phyloP scores from a whole-genome alignment of 2,329 filamentous ascomycete genomes.

The Fusarium pseudograminearum region DNA sequence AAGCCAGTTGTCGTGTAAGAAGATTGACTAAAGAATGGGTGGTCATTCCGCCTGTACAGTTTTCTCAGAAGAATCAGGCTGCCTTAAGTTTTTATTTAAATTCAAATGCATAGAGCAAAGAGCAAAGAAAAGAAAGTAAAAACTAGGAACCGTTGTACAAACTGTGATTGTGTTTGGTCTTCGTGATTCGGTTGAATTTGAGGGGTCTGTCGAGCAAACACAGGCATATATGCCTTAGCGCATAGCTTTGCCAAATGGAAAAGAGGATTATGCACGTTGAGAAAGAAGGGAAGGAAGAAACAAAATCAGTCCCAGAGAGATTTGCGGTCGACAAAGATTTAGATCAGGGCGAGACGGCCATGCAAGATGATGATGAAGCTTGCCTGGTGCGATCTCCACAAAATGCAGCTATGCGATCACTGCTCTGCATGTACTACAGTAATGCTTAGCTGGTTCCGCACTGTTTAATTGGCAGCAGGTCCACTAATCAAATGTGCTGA shows the following conservation, averaged over 20 bases:
- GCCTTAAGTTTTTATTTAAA: background rate
- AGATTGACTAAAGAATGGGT: conserved; percentile 10
- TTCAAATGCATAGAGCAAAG: background rate
- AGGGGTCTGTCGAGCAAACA: conserved; percentile 17
- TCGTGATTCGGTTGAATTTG: conserved; percentile 21
- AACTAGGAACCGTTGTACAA: conserved; percentile 2
- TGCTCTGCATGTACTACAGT: conserved; percentile 17
- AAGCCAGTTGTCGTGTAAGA: conserved; percentile 14
- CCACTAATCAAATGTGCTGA: background rate
- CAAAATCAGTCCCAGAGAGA: background rate
- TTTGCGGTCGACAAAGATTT: conserved; percentile 9
- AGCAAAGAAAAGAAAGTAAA: background rate
- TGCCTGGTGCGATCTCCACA: conserved; percentile 29
- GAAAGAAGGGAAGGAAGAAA: background rate
- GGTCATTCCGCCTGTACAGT: conserved; percentile 13
- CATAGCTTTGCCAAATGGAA: conserved; percentile 5
- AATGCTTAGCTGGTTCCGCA: background rate
- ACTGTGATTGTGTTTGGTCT: conserved; percentile 6
- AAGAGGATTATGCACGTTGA: background rate
- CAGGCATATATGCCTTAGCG: conserved; percentile 7
- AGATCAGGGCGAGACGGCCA: conserved; percentile 13
- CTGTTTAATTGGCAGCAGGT: background rate
- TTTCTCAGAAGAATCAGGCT: background rate
- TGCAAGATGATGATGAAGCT: conserved; percentile 33
- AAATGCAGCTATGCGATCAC: conserved; percentile 37